Base-by-base conservation (phyloP, 495 filamentous ascomycete genomes). In the Cercophora samala region DNA sequence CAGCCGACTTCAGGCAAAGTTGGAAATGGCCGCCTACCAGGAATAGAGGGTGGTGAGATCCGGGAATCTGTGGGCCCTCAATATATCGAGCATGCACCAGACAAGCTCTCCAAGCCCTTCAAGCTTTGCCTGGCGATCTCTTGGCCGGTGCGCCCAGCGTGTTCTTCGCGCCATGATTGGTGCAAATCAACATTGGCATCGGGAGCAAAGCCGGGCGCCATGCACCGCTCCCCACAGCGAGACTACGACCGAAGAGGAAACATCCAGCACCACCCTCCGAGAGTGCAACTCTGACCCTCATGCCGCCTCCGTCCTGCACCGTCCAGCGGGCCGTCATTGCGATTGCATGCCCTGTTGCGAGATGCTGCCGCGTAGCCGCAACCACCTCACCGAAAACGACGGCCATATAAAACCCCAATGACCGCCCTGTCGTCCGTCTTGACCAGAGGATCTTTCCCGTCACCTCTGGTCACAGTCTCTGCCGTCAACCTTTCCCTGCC, bases 271-370 rank as follows among this genome's bases (percentile, higher is more conserved):
- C 29, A 69, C 52, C 66, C 65, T 75, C 73, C 73, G 73, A 60
- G 24, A 75, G 64, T 75, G 68, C 72, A 69, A 75, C 73, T 29
- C 46, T 65, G 60, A 23, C 56, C n/a, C 53, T 55, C 51, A 21
- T 6, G 2, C 55, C 60, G 25, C 72, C 68, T 69, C 61, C 53
- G 58, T 25, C 32, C 24, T 62, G 26, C 64, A 18, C 46, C 63
- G 5, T 21, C 17, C 15, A 54, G 32, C 73, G 73, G 73, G 21
- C 73, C 73, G 73, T 62, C 62, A 66, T 71, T 51, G 71, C 73
- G 71, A 70, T 42, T n/a, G n/a, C n/a, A n/a, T n/a, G 24, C 29
- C 8, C 29, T 4, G 4, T 32, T 8, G 4, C 22, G 32, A 18
- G 19, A 51, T 5, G 3, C 37, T 46, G 56, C n/a, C 22, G 19